These are phyloP conservation scores for Phytophthora boehmeriae DNA, from an alignment of 352 stramenopile genomes.

Conservation along the genomic window DNA sequence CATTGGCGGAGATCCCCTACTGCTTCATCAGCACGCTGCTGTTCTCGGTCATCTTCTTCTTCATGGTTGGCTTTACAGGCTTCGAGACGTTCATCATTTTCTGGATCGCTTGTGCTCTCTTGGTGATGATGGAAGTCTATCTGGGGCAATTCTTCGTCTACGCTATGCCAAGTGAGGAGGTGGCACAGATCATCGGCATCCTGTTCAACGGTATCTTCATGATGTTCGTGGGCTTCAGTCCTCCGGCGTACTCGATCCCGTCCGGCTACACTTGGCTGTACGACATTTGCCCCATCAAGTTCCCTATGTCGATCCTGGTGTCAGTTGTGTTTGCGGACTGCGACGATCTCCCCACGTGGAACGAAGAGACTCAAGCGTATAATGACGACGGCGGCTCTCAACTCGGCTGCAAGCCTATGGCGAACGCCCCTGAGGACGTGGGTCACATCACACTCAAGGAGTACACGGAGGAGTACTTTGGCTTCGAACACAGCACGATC, in stretches of 20 bases:
- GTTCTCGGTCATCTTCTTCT: slow-evolving; percentile 1
- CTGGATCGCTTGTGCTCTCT: slow-evolving; percentile 11
- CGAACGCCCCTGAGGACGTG: slow-evolving; percentile 1
- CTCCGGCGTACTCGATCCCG: slow-evolving; percentile 23
- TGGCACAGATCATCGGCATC: slow-evolving; percentile 17
- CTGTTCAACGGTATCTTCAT: slow-evolving; percentile 33
- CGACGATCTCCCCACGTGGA: slow-evolving; percentile 28
- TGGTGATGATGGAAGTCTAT: slow-evolving; percentile 8
- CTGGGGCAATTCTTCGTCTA: slow-evolving; percentile 3
- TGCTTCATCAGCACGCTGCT: neutral
- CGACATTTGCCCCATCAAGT: slow-evolving; percentile 19
- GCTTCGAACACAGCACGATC: slow-evolving; percentile 4
- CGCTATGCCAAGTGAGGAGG: neutral
- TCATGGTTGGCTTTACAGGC: slow-evolving; percentile 28
- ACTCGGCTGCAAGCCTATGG: slow-evolving; percentile 9
- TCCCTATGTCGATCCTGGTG: slow-evolving; percentile 18
- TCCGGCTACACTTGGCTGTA: slow-evolving; percentile 12
- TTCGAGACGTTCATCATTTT: neutral
- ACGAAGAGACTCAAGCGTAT: neutral
- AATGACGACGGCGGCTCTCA: slow-evolving; percentile 5
- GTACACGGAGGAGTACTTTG: too few species aligned
- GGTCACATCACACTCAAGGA: slow-evolving; percentile 2
- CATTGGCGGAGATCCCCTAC: too few species aligned
- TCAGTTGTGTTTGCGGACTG: slow-evolving; percentile 15
- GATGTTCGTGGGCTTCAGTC: slow-evolving; percentile 32